Evolutionary conservation across 2,329 filamentous ascomycete species (phyloP).

Genomic region (Dothistroma septosporum): DNA sequence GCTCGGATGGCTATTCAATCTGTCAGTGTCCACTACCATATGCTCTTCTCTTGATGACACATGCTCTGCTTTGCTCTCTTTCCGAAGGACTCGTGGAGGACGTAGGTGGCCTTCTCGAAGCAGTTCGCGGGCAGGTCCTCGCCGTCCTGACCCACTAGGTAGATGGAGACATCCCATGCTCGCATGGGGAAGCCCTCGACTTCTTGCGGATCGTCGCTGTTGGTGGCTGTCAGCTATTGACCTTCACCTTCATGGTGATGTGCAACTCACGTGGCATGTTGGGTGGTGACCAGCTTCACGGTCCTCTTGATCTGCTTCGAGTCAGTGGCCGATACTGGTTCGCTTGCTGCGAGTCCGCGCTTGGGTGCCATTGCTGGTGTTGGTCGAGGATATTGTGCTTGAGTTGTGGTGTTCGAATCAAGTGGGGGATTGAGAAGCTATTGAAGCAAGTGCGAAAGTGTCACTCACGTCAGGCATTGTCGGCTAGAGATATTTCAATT

Average conservation of each 20-base stretch:
- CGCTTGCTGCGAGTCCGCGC: constrained; percentile 7
- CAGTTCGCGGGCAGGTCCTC: constrained; percentile 76
- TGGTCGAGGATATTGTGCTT: constrained; percentile 4
- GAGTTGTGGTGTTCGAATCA: constrained; percentile 2
- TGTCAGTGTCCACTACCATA: constrained; percentile 9
- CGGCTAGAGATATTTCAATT: constrained; percentile 7
- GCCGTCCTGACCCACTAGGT: constrained; percentile 77
- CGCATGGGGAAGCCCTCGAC: constrained; percentile 89
- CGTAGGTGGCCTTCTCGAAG: constrained; percentile 91
- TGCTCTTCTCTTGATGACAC: constrained; percentile 2
- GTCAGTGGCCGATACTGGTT: neutral
- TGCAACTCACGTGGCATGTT: constrained; percentile 71
- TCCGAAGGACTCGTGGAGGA: constrained; percentile 89
- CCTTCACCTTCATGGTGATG: constrained; percentile 7
- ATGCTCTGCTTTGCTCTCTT: constrained; percentile 64
- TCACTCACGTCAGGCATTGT: constrained; percentile 39
- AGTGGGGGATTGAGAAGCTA: neutral
- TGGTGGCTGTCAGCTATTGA: constrained; percentile 15
- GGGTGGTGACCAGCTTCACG: constrained; percentile 89
- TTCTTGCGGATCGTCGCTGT: constrained; percentile 72
- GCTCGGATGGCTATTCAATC: constrained; percentile 61
- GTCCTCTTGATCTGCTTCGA: constrained; percentile 59
- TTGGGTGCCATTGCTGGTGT: constrained; percentile 11
- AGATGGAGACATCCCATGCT: constrained; percentile 83
- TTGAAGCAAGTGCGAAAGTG: neutral